Evolutionary conservation across 768 basidiomycete species (phyloP).

Genomic region (Boletus insuetus): DNA sequence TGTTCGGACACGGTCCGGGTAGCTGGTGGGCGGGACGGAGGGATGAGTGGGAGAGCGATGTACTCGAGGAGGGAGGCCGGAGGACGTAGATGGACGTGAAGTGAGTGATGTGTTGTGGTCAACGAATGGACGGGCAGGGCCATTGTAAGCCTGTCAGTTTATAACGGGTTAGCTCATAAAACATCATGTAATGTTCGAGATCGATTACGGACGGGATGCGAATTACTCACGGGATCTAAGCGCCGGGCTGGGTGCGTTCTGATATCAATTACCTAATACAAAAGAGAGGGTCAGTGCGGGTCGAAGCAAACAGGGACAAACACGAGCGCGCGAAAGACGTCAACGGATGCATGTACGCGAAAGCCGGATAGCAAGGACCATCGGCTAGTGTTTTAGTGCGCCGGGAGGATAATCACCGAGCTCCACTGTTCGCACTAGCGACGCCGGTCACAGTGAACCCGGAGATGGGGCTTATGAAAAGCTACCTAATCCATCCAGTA

Average conservation of each 20-base stretch:
- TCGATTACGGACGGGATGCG: slow-evolving; percentile 21
- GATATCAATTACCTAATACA: slow-evolving; percentile 32
- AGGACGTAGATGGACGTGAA: slow-evolving; percentile 12
- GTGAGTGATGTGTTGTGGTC: neutral
- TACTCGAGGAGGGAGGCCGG: neutral
- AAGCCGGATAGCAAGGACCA: neutral
- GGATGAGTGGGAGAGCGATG: slow-evolving; percentile 10
- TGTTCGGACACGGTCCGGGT: slow-evolving; percentile 8
- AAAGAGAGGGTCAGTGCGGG: slow-evolving; percentile 7
- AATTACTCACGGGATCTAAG: slow-evolving; percentile 15
- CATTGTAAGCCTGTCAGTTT: slow-evolving; percentile 16
- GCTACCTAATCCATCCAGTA: slow-evolving; percentile 7
- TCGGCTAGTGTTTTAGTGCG: neutral
- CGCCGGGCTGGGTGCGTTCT: slow-evolving; percentile 6
- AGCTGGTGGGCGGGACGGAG: slow-evolving; percentile 22
- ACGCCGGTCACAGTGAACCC: slow-evolving; percentile 14
- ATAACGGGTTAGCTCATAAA: slow-evolving; percentile 21
- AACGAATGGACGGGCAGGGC: neutral
- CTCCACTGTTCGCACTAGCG: slow-evolving; percentile 8
- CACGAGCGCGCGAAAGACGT: neutral
- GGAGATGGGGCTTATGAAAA: slow-evolving; percentile 17
- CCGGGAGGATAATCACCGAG: slow-evolving; percentile 25
- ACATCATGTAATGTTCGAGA: slow-evolving; percentile 4
- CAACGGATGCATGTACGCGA: neutral
- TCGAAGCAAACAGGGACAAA: slow-evolving; percentile 9